These are phyloP conservation scores for Kregervanrija pseudodelftensis DNA, from an alignment of 805 yeast species.

Conservation along the genomic window DNA sequence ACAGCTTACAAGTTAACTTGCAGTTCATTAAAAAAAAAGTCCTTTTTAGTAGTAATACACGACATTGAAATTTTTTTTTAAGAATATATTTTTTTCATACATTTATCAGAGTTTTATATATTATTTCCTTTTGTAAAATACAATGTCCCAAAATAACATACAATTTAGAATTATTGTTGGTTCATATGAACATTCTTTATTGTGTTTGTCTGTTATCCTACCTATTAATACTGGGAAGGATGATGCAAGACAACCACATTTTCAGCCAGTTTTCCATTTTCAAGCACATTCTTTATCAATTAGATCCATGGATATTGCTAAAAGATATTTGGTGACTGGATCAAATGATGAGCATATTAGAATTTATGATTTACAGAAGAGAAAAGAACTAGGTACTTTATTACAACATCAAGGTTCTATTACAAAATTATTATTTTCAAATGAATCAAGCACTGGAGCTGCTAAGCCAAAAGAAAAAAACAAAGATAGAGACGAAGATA, in stretches of 20 bases:
- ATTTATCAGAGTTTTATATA: background rate
- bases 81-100: background rate
- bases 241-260: conserved; percentile 45
- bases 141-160: conserved; percentile 8
- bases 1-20: too few relatives aligned
- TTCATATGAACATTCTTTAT: conserved; percentile 87
- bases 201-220: conserved; percentile 74
- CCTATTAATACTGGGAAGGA: conserved; percentile 24
- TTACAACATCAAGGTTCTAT: conserved; percentile 85
- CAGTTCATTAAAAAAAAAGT: too few relatives aligned
- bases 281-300: conserved; percentile 90
- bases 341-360: conserved; percentile 94
- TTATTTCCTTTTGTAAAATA: background rate
- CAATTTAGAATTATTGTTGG: conserved; percentile 85
- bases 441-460: conserved; percentile 27
- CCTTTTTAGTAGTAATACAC: too few relatives aligned
- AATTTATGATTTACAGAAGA: conserved; percentile 86
- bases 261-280: conserved; percentile 92
- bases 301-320: conserved; percentile 74
- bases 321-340: conserved; percentile 84
- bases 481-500: too few relatives aligned
- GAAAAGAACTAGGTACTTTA: conserved; percentile 89
- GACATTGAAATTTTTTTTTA: background rate
- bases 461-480: background rate
- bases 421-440: conserved; percentile 66